phyloP scores from a whole-genome alignment of 23 red algal genomes.

The Gracilaria gracilis region DNA sequence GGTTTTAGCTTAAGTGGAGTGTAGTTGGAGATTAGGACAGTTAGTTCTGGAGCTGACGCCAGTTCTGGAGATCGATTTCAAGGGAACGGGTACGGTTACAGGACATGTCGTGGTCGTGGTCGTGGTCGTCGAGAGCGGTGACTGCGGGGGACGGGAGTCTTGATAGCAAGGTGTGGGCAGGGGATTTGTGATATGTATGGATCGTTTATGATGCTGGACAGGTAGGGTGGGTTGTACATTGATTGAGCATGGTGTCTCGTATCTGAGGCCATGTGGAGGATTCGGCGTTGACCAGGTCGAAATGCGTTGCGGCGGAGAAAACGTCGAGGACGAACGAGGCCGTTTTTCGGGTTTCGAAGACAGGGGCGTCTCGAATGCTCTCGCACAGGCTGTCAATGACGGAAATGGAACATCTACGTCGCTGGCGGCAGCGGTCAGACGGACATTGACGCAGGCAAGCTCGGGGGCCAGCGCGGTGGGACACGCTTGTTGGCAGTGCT shows the following conservation, averaged over 20 bases:
- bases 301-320: conserved; percentile 7
- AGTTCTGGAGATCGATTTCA: not conserved
- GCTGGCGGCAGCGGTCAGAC: not conserved
- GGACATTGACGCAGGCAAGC: conserved; percentile 1
- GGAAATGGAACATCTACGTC: conserved; percentile 20
- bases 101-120: too few relatives aligned
- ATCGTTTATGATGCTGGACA: not conserved
- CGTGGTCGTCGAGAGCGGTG: not conserved
- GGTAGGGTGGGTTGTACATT: not conserved
- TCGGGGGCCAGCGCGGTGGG: conserved; percentile 15
- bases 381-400: conserved; percentile 3
- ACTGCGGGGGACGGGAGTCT: not conserved
- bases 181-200: not conserved
- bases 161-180: too few relatives aligned
- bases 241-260: not conserved
- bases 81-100: not conserved
- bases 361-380: not conserved
- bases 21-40: not conserved
- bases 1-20: not conserved
- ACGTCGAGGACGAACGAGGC: not conserved
- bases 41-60: not conserved
- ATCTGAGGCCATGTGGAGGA: not conserved
- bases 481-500: conserved; percentile 26
- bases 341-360: not conserved
- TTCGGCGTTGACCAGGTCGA: conserved; percentile 6